Evolutionary conservation across 768 basidiomycete species (phyloP).

Genomic region (Pulveroboletus sp.): DNA sequence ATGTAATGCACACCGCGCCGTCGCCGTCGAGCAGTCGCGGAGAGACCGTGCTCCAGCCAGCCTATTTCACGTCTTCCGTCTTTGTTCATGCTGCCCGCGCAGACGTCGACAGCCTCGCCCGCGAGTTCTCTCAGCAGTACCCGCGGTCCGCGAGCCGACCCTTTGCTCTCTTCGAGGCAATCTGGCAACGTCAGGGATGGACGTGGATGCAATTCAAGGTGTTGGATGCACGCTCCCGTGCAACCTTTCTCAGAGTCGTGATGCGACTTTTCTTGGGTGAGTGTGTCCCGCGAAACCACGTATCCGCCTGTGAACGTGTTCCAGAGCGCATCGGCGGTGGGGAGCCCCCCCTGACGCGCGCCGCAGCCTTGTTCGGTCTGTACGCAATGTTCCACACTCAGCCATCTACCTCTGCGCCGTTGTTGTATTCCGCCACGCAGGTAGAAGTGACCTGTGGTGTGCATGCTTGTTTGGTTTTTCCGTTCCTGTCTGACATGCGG

Average conservation of each 20-base stretch:
- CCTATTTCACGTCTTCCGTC: conserved; percentile 74
- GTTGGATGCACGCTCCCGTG: conserved; percentile 62
- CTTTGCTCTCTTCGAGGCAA: conserved; percentile 64
- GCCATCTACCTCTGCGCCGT: conserved; percentile 49
- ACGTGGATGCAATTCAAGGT: conserved; percentile 71
- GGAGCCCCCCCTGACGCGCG: conserved; percentile 52
- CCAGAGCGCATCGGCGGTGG: conserved; percentile 52
- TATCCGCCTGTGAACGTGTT: not conserved
- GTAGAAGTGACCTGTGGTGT: conserved; percentile 61
- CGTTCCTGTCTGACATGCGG: conserved; percentile 4
- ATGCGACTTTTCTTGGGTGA: conserved; percentile 65
- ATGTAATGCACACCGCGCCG: conserved; percentile 38
- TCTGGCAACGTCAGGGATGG: conserved; percentile 72
- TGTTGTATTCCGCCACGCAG: conserved; percentile 46
- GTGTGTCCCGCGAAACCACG: conserved; percentile 11
- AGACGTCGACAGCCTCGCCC: conserved; percentile 55
- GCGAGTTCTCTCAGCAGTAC: conserved; percentile 51
- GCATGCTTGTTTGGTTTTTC: not conserved
- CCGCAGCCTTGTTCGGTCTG: conserved; percentile 60
- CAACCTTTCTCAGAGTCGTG: conserved; percentile 55
- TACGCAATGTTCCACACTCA: conserved; percentile 72
- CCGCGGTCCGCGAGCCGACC: conserved; percentile 37
- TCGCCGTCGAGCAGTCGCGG: conserved; percentile 59
- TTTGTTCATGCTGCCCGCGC: conserved; percentile 62
- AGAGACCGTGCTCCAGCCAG: conserved; percentile 62